These are phyloP conservation scores for Mycena capillaripes DNA, from an alignment of 768 basidiomycete species.

Conservation along the genomic window DNA sequence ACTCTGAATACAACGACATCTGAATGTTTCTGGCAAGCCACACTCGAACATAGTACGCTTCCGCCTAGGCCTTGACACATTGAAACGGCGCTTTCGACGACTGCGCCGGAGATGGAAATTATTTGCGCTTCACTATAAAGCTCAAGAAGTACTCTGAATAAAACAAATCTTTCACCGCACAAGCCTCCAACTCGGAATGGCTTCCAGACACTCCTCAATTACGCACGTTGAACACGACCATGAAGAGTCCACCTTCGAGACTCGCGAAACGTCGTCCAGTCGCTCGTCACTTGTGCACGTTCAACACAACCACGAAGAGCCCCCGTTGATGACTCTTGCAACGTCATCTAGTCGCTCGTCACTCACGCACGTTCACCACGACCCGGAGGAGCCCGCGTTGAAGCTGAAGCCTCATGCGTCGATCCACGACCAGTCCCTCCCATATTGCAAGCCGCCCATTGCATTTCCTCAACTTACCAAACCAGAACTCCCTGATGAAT, in stretches of 20 bases:
- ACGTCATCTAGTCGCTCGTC: too few species aligned
- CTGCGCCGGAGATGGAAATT: neutral
- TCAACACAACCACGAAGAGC: slow-evolving; percentile 7
- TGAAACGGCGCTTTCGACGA: too few species aligned
- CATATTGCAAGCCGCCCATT: slow-evolving; percentile 3
- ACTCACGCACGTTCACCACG: too few species aligned
- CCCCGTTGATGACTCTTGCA: neutral
- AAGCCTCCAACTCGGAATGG: neutral
- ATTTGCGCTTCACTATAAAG: neutral
- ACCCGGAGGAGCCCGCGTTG: too few species aligned
- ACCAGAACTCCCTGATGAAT: slow-evolving; percentile 13
- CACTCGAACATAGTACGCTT: neutral
- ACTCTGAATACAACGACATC: neutral
- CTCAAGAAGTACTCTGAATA: neutral
- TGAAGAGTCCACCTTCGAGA: neutral
- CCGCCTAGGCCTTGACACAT: too few species aligned
- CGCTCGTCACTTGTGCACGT: slow-evolving; percentile 24
- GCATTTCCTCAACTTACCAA: neutral
- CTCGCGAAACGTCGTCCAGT: slow-evolving; percentile 7
- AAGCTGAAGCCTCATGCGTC: too few species aligned
- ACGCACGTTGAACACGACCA: slow-evolving; percentile 21
- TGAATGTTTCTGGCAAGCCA: neutral
- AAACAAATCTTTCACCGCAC: neutral
- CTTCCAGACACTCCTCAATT: slow-evolving; percentile 17
- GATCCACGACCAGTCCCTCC: neutral